Evolutionary conservation across 1,284 basidiomycete species (phyloP).

Genomic region (Melampsora americana): DNA sequence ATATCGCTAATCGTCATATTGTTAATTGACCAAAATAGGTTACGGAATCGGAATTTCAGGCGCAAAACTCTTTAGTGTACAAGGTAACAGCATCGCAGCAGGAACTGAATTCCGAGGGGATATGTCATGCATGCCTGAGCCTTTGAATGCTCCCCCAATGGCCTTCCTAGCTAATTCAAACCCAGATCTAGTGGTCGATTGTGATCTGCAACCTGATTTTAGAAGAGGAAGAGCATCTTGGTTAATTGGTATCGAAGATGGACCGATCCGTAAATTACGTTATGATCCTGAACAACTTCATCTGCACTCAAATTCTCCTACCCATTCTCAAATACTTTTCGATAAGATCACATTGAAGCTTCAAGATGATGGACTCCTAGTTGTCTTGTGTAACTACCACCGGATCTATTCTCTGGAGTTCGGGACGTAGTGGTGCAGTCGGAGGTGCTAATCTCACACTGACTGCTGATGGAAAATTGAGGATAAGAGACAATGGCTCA

Average conservation of each 20-base stretch:
- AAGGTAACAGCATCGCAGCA: conserved; percentile 26
- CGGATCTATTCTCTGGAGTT: conserved; percentile 26
- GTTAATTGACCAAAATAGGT: background rate
- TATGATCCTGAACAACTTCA: conserved; percentile 23
- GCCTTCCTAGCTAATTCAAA: conserved; percentile 37
- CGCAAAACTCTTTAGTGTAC: conserved; percentile 24
- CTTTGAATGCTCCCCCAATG: conserved; percentile 37
- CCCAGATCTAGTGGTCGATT: conserved; percentile 21
- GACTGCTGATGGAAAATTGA: conserved; percentile 27
- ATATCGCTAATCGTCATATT: too few relatives aligned
- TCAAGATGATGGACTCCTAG: conserved; percentile 14
- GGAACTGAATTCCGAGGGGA: conserved; percentile 35
- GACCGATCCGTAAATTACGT: conserved; percentile 27
- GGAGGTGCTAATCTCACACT: conserved; percentile 22
- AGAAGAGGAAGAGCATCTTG: conserved; percentile 17
- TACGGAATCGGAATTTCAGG: conserved; percentile 42
- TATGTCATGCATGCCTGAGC: conserved; percentile 26
- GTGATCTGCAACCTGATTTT: conserved; percentile 32
- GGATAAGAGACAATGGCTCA: conserved; percentile 24
- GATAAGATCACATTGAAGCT: background rate
- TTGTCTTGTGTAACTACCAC: conserved; percentile 23
- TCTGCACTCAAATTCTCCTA: conserved; percentile 6
- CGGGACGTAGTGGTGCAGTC: conserved; percentile 16
- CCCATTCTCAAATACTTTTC: too few relatives aligned
- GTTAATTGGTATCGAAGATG: conserved; percentile 38